phyloP scores from a whole-genome alignment of 345 rosid species.

The Lepidium aucheri region DNA sequence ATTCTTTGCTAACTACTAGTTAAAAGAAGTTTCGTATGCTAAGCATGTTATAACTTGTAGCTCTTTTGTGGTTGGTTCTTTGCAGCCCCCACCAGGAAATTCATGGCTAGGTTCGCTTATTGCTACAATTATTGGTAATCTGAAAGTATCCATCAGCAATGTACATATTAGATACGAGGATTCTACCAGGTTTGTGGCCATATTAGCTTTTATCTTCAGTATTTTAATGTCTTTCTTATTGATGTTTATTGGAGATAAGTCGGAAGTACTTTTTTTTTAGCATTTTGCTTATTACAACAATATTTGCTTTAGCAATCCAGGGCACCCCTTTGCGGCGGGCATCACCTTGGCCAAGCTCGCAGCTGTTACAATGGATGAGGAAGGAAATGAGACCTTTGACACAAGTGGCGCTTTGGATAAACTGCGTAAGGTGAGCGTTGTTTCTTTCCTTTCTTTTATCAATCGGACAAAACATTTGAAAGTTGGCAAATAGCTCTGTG shows the following conservation, averaged over 20 bases:
- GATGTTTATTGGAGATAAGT: slow-evolving; percentile 1
- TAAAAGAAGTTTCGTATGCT: neutral
- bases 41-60: slow-evolving; percentile 9
- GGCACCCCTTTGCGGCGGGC: slow-evolving; percentile 88
- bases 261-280: slow-evolving; percentile 6
- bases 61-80: slow-evolving; percentile 24
- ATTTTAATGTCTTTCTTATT: neutral
- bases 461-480: slow-evolving; percentile 6
- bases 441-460: slow-evolving; percentile 18
- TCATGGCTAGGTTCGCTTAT: slow-evolving; percentile 96
- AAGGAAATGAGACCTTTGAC: slow-evolving; percentile 96
- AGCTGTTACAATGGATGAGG: slow-evolving; percentile 96
- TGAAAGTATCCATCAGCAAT: slow-evolving; percentile 94
- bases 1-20: neutral
- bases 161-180: slow-evolving; percentile 98
- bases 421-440: slow-evolving; percentile 70
- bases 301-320: slow-evolving; percentile 56
- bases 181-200: slow-evolving; percentile 55
- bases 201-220: slow-evolving; percentile 5
- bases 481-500: neutral
- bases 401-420: slow-evolving; percentile 94
- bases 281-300: slow-evolving; percentile 20
- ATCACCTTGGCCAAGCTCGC: slow-evolving; percentile 94
- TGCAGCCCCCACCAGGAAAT: slow-evolving; percentile 75
- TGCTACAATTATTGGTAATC: slow-evolving; percentile 91